Conservation (phyloP, 352 stramenopile species). For the Phytophthora boehmeriae region DNA sequence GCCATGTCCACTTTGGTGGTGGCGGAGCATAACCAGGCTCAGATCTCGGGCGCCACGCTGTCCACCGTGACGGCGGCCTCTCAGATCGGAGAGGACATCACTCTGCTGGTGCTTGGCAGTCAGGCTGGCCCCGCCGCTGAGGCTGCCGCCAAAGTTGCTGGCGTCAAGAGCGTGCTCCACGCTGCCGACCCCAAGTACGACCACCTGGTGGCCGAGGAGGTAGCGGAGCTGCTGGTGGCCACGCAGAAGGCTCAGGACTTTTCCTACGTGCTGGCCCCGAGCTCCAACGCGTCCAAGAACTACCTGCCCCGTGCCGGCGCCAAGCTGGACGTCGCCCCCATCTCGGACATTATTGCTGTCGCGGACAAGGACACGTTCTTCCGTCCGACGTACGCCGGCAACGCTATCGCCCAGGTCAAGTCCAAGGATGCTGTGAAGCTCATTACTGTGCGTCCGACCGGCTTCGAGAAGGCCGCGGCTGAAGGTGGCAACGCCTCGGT, state of each 20-base stretch:
- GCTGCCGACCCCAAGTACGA: constrained; percentile 89
- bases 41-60: constrained; percentile 77
- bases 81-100: constrained; percentile 85
- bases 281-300: constrained; percentile 97
- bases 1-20: constrained; percentile 87
- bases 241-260: constrained; percentile 71
- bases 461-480: constrained; percentile 96
- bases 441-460: constrained; percentile 95
- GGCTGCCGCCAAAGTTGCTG: constrained; percentile 76
- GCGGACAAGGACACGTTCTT: constrained; percentile 96
- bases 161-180: constrained; percentile 85
- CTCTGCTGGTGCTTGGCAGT: constrained; percentile 74
- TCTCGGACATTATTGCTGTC: constrained; percentile 96
- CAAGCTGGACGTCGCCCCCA: constrained; percentile 93
- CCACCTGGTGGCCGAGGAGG: constrained; percentile 87
- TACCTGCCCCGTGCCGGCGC: constrained; percentile 96
- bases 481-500: constrained; percentile 80
- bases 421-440: constrained; percentile 93
- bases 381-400: constrained; percentile 85
- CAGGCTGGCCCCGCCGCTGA: constrained; percentile 63
- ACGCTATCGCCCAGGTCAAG: constrained; percentile 90
- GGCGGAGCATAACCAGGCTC: constrained; percentile 84
- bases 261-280: constrained; percentile 94
- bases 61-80: constrained; percentile 86
- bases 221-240: constrained; percentile 79